Evolutionary conservation across 176 grass and related monocot species (phyloP).

Genomic region (Aegilops bicornis): DNA sequence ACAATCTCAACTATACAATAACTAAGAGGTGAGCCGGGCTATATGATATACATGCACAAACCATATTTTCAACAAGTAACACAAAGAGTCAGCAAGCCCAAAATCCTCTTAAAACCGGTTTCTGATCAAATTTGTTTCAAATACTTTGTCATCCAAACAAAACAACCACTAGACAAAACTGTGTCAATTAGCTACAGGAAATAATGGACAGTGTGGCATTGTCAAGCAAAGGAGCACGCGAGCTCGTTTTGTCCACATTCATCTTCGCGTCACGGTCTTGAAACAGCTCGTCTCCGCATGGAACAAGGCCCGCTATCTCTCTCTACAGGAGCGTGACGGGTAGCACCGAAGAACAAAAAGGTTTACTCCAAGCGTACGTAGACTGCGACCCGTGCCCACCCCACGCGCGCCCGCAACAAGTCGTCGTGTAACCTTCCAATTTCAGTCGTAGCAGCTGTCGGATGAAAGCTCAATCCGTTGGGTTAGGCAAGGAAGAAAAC

Average conservation of each 20-base stretch:
- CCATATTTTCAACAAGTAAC: too few relatives aligned
- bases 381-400: background rate
- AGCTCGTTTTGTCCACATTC: background rate
- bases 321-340: background rate
- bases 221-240: background rate
- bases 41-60: too few relatives aligned
- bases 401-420: background rate
- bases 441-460: background rate
- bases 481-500: too few relatives aligned
- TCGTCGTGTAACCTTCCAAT: background rate
- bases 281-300: background rate
- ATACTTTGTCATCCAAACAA: too few relatives aligned
- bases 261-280: background rate
- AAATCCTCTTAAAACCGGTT: too few relatives aligned
- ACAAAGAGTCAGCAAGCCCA: too few relatives aligned
- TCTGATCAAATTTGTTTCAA: too few relatives aligned
- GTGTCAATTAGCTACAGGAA: background rate
- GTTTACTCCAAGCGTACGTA: background rate
- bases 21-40: too few relatives aligned
- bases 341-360: background rate
- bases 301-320: background rate
- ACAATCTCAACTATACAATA: too few relatives aligned
- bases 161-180: background rate
- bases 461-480: background rate
- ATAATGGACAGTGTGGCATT: background rate